A percentile compares a stretch with the other conserved stretches of the same genome.
Evolutionary conservation across 768 basidiomycete species (phyloP).

Genomic region (Lactarius quietus): DNA sequence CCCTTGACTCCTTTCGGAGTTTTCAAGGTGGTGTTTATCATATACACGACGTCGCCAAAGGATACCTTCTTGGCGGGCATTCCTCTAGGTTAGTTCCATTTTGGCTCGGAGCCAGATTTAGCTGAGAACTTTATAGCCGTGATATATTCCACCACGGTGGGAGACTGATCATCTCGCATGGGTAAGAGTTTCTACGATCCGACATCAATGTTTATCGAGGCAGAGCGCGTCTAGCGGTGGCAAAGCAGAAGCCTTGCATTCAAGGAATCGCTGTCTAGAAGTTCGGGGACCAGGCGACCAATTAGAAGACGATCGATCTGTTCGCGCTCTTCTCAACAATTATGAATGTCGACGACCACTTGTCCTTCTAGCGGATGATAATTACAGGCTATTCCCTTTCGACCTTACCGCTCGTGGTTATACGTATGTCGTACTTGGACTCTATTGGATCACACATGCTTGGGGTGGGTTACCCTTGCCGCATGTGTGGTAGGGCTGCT

Average conservation of each 20-base stretch:
- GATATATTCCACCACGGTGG: constrained; percentile 65
- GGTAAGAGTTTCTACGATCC: constrained; percentile 42
- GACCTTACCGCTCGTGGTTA: constrained; percentile 51
- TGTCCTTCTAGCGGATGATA: constrained; percentile 69
- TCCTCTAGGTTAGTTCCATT: constrained; percentile 50
- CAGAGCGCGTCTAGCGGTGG: constrained; percentile 51
- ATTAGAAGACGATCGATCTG: constrained; percentile 61
- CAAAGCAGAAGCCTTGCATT: constrained; percentile 56
- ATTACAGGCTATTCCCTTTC: constrained; percentile 69
- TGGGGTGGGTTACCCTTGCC: constrained; percentile 51
- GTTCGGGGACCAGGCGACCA: constrained; percentile 59
- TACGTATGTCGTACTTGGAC: constrained; percentile 58
- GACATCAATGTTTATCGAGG: not conserved
- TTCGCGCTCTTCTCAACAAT: constrained; percentile 62
- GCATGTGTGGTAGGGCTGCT: not conserved
- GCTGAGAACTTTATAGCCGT: constrained; percentile 44
- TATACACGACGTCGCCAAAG: constrained; percentile 54
- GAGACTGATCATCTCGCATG: constrained; percentile 77
- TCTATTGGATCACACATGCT: constrained; percentile 65
- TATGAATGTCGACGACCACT: constrained; percentile 54
- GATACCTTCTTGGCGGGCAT: constrained; percentile 73
- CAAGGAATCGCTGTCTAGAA: constrained; percentile 38
- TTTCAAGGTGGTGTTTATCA: constrained; percentile 83
- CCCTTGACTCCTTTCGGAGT: constrained; percentile 66
- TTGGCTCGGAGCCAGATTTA: constrained; percentile 9